Percentiles rank a stretch among this genome's conserved stretches.
Conservation (phyloP, 495 filamentous ascomycete species). For the Penicillium diatomitis region DNA sequence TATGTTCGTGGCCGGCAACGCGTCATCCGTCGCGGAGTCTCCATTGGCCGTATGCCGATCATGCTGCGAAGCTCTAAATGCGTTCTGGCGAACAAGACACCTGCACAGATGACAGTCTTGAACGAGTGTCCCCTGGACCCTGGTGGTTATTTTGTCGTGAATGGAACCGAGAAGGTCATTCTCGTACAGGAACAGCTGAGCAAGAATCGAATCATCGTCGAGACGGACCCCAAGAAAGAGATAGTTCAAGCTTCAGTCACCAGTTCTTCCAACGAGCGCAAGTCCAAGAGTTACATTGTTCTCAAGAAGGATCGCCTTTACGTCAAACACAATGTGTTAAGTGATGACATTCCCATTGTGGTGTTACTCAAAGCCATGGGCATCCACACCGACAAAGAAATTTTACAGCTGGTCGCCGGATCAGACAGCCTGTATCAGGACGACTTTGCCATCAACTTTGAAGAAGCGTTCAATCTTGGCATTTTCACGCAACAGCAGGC, state of each 20-base stretch:
- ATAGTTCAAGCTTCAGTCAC: constrained; percentile 96
- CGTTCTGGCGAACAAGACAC: constrained; percentile 66
- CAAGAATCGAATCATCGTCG: constrained; percentile 97
- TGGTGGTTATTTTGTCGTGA: constrained; percentile 95
- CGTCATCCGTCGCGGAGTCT: constrained; percentile 58
- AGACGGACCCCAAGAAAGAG: constrained; percentile 78
- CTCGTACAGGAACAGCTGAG: constrained; percentile 96
- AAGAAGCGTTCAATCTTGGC: constrained; percentile 71
- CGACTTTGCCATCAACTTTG: constrained; percentile 87
- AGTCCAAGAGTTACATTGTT: constrained; percentile 92
- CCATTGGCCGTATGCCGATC: constrained; percentile 84
- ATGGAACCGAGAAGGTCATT: constrained; percentile 97
- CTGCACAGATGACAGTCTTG: constrained; percentile 72
- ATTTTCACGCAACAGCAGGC: constrained; percentile 91
- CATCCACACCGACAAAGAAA: constrained; percentile 87
- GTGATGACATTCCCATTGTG: constrained; percentile 86
- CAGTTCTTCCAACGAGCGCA: constrained; percentile 89
- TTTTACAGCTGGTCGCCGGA: constrained; percentile 78
- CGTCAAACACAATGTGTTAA: constrained; percentile 86
- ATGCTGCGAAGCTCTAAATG: constrained; percentile 97
- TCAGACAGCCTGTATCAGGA: constrained; percentile 82
- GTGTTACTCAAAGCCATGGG: constrained; percentile 90
- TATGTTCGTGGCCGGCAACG: constrained; percentile 69
- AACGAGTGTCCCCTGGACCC: constrained; percentile 95
- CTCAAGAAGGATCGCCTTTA: constrained; percentile 85